A percentile compares a stretch with the other conserved stretches of the same genome.
Evolutionary conservation across 2,329 filamentous ascomycete genomes (phyloP).

Genomic region (Dactylellina cionopaga): DNA sequence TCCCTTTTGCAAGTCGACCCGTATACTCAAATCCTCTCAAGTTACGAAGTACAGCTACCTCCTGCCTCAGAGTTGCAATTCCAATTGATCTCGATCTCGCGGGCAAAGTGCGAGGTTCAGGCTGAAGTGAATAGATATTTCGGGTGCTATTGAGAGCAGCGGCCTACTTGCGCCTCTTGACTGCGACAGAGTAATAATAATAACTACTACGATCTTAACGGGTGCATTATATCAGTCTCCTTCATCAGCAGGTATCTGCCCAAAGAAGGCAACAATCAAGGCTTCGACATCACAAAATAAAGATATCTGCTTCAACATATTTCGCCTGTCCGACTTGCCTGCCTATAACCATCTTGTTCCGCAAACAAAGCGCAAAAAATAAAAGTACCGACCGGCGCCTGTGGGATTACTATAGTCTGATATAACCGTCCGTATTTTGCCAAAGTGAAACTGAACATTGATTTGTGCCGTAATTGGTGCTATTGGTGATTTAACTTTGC

Average conservation of each 20-base stretch:
- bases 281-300: neutral
- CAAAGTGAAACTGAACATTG: constrained; percentile 54
- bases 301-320: constrained; percentile 1
- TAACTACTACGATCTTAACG: constrained; percentile 14
- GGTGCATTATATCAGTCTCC: constrained; percentile 37
- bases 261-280: constrained; percentile 38
- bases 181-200: constrained; percentile 2
- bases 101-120: constrained; percentile 41
- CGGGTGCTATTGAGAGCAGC: neutral
- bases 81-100: constrained; percentile 13
- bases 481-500: constrained; percentile 54
- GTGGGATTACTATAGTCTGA: constrained; percentile 48
- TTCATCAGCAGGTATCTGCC: constrained; percentile 29
- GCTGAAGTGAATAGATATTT: constrained; percentile 46
- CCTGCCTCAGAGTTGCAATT: constrained; percentile 5
- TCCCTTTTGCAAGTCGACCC: constrained; percentile 25
- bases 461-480: constrained; percentile 54
- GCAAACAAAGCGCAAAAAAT: constrained; percentile 24
- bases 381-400: neutral
- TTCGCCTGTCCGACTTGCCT: constrained; percentile 17
- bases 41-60: neutral
- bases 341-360: constrained; percentile 15
- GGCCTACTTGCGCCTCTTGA: constrained; percentile 17
- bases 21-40: constrained; percentile 24
- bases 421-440: constrained; percentile 39